These are phyloP conservation scores for Lactifluus volemus DNA, from an alignment of 768 basidiomycete genomes.

Conservation along the genomic window DNA sequence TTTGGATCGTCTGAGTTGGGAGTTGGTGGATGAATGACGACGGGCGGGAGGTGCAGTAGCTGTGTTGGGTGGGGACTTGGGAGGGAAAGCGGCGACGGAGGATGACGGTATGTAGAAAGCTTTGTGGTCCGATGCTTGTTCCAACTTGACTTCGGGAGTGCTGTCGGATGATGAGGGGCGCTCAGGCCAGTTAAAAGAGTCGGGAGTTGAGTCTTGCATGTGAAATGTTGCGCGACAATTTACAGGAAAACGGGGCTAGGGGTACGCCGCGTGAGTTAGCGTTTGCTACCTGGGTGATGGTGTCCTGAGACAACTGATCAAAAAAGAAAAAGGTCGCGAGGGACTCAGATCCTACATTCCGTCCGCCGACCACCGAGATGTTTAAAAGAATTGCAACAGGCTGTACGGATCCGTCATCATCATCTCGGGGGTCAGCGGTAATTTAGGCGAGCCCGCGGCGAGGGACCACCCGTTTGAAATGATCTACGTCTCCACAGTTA, in stretches of 20 bases:
- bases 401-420: slow-evolving; percentile 21
- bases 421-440: slow-evolving; percentile 13
- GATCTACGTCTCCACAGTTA: slow-evolving; percentile 17
- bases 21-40: slow-evolving; percentile 6
- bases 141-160: slow-evolving; percentile 11
- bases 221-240: slow-evolving; percentile 23
- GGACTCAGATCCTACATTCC: slow-evolving; percentile 24
- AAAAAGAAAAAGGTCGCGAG: slow-evolving; percentile 27
- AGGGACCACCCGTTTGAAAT: slow-evolving; percentile 8
- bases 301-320: slow-evolving; percentile 26
- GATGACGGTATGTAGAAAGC: slow-evolving; percentile 43
- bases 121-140: slow-evolving; percentile 5
- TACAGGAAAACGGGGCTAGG: slow-evolving; percentile 13
- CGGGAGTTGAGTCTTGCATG: slow-evolving; percentile 21
- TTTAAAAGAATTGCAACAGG: slow-evolving; percentile 23
- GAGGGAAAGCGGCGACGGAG: slow-evolving; percentile 19
- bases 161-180: slow-evolving; percentile 22
- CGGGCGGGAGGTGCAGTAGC: slow-evolving; percentile 11
- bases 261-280: slow-evolving; percentile 11
- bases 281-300: slow-evolving; percentile 24
- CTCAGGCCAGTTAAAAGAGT: slow-evolving; percentile 29
- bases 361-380: slow-evolving; percentile 17
- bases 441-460: slow-evolving; percentile 22
- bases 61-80: slow-evolving; percentile 10
- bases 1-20: slow-evolving; percentile 16